phyloP scores from a whole-genome alignment of 1,139 yeast species.

The Sugiyamaella grinbergsii region DNA sequence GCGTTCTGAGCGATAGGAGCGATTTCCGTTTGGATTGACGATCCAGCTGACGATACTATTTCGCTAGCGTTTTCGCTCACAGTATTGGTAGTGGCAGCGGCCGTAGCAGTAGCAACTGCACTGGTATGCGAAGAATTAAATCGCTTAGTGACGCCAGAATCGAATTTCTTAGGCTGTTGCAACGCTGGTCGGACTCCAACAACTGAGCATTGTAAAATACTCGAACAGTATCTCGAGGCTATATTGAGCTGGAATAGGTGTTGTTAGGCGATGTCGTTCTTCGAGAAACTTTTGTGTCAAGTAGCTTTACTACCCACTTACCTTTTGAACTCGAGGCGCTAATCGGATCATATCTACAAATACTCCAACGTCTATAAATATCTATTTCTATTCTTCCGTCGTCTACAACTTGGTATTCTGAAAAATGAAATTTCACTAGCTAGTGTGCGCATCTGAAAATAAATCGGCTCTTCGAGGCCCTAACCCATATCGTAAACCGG shows the following conservation, averaged over 20 bases:
- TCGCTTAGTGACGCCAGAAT: neutral
- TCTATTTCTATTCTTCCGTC: neutral
- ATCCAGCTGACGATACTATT: constrained; percentile 8
- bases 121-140: constrained; percentile 9
- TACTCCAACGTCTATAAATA: neutral
- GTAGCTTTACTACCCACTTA: constrained; percentile 7
- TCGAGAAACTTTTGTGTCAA: no score
- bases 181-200: constrained; percentile 12
- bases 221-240: constrained; percentile 10
- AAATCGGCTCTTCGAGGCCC: neutral
- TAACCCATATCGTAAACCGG: constrained; percentile 1
- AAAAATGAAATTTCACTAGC: no score
- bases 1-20: constrained; percentile 24
- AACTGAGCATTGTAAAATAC: constrained; percentile 4
- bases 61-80: constrained; percentile 1
- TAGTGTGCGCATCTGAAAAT: neutral
- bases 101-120: constrained; percentile 5
- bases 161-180: constrained; percentile 1
- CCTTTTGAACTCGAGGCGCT: constrained; percentile 12
- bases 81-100: constrained; percentile 6
- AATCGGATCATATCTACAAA: constrained; percentile 10
- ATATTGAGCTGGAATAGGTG: constrained; percentile 4
- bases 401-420: neutral
- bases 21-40: constrained; percentile 34
- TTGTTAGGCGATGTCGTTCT: neutral